These are phyloP conservation scores for Alternaria sp. DNA, from an alignment of 2,329 filamentous ascomycete species.

Conservation along the genomic window DNA sequence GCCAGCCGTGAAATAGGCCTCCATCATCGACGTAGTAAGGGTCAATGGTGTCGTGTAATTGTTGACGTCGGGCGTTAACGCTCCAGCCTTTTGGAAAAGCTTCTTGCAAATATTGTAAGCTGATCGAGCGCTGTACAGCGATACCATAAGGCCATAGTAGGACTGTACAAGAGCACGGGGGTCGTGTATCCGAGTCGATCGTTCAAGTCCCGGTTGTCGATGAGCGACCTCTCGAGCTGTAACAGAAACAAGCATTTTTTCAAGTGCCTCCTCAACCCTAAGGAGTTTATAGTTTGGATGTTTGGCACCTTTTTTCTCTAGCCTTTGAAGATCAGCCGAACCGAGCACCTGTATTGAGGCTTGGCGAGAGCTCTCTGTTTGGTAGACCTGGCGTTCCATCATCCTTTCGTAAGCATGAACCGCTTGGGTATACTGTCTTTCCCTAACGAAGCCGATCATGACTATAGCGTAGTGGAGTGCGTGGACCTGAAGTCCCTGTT, in stretches of 20 bases:
- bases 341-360: conserved; percentile 46
- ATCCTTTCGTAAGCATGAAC: conserved; percentile 60
- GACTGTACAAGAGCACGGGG: conserved; percentile 58
- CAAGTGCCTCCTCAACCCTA: conserved; percentile 39
- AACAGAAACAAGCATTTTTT: conserved; percentile 35
- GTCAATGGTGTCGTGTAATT: conserved; percentile 45
- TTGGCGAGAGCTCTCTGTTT: conserved; percentile 56
- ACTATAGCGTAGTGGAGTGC: conserved; percentile 64
- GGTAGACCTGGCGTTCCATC: conserved; percentile 48
- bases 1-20: conserved; percentile 66
- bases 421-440: conserved; percentile 57
- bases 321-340: conserved; percentile 28
- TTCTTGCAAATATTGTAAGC: conserved; percentile 54
- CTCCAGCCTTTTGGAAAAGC: conserved; percentile 34
- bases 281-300: conserved; percentile 32
- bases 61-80: conserved; percentile 22
- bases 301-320: conserved; percentile 22
- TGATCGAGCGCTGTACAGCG: conserved; percentile 60
- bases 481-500: conserved; percentile 54
- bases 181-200: conserved; percentile 36
- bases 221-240: conserved; percentile 42
- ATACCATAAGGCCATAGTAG: conserved; percentile 66
- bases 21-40: conserved; percentile 69
- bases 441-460: conserved; percentile 60
- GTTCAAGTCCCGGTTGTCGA: conserved; percentile 35